Conservation (phyloP, 139 green algal species). For the Micractinium sp. region DNA sequence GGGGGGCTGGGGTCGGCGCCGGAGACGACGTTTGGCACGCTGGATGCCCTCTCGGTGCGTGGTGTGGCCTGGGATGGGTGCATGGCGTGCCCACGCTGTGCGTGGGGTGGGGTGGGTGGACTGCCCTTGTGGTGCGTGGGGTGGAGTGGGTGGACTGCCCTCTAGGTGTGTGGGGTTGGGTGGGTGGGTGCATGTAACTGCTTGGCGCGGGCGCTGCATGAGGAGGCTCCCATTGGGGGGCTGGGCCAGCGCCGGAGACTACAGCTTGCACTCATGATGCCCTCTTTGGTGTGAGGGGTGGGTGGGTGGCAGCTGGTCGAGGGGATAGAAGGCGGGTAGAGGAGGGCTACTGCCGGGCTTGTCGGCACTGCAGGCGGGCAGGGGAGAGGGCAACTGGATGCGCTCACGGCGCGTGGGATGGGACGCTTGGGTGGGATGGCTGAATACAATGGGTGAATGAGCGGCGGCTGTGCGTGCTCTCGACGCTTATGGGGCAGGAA, state of each 20-base stretch:
- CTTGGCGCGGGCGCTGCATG: conserved; percentile 39
- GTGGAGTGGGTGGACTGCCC: too few relatives aligned
- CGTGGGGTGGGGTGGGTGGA: too few relatives aligned
- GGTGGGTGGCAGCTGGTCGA: too few relatives aligned
- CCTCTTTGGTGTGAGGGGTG: not conserved
- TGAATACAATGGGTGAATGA: not conserved
- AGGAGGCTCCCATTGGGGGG: conserved; percentile 22
- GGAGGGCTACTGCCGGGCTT: too few relatives aligned
- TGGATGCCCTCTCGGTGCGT: conserved; percentile 31
- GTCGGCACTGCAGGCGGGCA: too few relatives aligned
- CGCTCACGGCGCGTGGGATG: not conserved
- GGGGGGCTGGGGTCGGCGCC: conserved; percentile 8
- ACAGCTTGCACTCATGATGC: conserved; percentile 35
- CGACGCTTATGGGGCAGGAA: too few relatives aligned
- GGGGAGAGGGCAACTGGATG: not conserved
- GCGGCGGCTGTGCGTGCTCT: not conserved
- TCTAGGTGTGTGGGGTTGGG: too few relatives aligned
- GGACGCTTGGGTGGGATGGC: not conserved
- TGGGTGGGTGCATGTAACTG: too few relatives aligned
- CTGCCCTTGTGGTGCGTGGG: too few relatives aligned
- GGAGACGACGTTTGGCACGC: conserved; percentile 36
- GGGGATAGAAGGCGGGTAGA: too few relatives aligned
- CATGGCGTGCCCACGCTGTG: too few relatives aligned
- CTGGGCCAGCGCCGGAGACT: conserved; percentile 8
- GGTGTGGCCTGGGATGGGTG: not conserved